Evolutionary conservation across 2,329 filamentous ascomycete species (phyloP).

Genomic region (Cercospora nicotianae): DNA sequence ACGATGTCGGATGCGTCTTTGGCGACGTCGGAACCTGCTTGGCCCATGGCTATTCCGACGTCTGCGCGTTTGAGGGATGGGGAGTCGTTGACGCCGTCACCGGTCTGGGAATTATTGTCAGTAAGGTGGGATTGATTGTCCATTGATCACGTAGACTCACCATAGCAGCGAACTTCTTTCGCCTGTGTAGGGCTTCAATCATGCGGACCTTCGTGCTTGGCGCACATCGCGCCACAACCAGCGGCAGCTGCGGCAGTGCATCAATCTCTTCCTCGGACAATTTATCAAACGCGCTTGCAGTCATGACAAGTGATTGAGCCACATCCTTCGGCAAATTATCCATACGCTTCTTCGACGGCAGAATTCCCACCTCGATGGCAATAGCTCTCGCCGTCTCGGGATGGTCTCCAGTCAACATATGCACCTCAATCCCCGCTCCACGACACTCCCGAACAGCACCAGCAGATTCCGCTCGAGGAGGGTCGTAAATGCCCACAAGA

Average conservation of each 20-base stretch:
- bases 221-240: slow-evolving; percentile 80
- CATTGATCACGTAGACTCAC: not conserved
- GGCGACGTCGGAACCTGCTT: slow-evolving; percentile 79
- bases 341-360: slow-evolving; percentile 64
- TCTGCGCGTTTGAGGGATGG: slow-evolving; percentile 78
- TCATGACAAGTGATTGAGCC: slow-evolving; percentile 62
- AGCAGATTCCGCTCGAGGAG: slow-evolving; percentile 75
- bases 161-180: slow-evolving; percentile 76
- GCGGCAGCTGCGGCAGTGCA: slow-evolving; percentile 68
- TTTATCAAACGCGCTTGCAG: slow-evolving; percentile 61
- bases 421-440: slow-evolving; percentile 71
- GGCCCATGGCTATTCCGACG: slow-evolving; percentile 87
- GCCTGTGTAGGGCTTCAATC: slow-evolving; percentile 84
- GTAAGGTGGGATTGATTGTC: slow-evolving; percentile 27
- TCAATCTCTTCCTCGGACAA: slow-evolving; percentile 74
- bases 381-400: slow-evolving; percentile 78
- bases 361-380: slow-evolving; percentile 74
- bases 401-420: slow-evolving; percentile 84
- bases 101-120: slow-evolving; percentile 63
- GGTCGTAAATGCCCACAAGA: slow-evolving; percentile 58
- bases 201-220: slow-evolving; percentile 86
- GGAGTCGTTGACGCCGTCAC: slow-evolving; percentile 84
- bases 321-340: slow-evolving; percentile 53
- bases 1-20: slow-evolving; percentile 83
- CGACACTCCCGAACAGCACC: slow-evolving; percentile 69